Percentiles rank a stretch among this genome's conserved stretches.
Conservation (phyloP, 2,329 filamentous ascomycete genomes). For the Thielaviopsis ethacetica region DNA sequence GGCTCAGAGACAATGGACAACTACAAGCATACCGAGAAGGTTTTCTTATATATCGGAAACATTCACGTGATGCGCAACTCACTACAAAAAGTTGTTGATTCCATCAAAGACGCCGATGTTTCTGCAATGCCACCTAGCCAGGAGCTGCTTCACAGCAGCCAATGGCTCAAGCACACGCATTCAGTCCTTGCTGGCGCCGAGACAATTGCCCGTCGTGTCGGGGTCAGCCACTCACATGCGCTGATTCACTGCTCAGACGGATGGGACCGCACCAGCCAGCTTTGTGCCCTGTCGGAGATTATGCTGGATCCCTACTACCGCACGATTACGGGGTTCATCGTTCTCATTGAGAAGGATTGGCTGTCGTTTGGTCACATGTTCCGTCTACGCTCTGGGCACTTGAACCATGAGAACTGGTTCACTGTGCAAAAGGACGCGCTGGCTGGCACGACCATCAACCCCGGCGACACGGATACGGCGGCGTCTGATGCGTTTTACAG, state of each 20-base stretch:
- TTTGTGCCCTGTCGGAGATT: slow-evolving; percentile 80
- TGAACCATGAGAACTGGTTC: slow-evolving; percentile 92
- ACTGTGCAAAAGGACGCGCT: slow-evolving; percentile 64
- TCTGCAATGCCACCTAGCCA: slow-evolving; percentile 66
- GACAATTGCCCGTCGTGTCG: slow-evolving; percentile 73
- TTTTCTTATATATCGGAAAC: slow-evolving; percentile 91
- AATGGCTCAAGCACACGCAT: slow-evolving; percentile 81
- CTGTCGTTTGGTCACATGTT: slow-evolving; percentile 97
- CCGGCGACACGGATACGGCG: slow-evolving; percentile 40
- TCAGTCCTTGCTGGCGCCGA: slow-evolving; percentile 71
- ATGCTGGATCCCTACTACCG: slow-evolving; percentile 93
- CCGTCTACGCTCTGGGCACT: slow-evolving; percentile 70
- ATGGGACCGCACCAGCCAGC: slow-evolving; percentile 92
- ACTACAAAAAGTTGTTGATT: slow-evolving; percentile 71
- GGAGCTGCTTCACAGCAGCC: slow-evolving; percentile 66
- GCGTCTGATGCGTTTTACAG: slow-evolving; percentile 67
- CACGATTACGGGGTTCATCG: slow-evolving; percentile 85
- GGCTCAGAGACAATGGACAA: slow-evolving; percentile 97
- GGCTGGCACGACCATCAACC: slow-evolving; percentile 45
- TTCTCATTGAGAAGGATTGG: slow-evolving; percentile 94
- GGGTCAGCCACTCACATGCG: slow-evolving; percentile 84
- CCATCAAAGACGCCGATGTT: slow-evolving; percentile 80
- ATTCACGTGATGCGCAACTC: slow-evolving; percentile 97
- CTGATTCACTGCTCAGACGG: slow-evolving; percentile 96
- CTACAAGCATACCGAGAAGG: slow-evolving; percentile 81